These are phyloP conservation scores for Escallonia rubra DNA, from an alignment of 129 eudicot species.

Conservation along the genomic window DNA sequence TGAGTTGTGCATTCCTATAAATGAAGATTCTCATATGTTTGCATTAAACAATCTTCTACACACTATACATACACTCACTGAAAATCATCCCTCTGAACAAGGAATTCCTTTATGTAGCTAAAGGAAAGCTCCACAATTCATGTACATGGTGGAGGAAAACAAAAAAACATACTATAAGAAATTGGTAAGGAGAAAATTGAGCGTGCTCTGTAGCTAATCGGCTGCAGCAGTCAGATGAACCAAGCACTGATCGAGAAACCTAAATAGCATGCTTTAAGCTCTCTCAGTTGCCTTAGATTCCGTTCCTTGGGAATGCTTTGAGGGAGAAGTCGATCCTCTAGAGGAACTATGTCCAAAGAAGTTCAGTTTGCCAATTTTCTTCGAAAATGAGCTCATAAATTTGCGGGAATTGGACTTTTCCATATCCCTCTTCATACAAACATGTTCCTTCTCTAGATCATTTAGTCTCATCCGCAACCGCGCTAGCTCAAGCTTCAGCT, in stretches of 20 bases:
- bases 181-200: neutral
- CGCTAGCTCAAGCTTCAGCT: slow-evolving; percentile 88
- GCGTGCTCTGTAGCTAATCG: neutral
- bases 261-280: slow-evolving; percentile 25
- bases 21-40: slow-evolving; percentile 2
- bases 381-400: slow-evolving; percentile 78
- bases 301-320: slow-evolving; percentile 65
- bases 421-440: slow-evolving; percentile 87
- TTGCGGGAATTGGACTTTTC: slow-evolving; percentile 70
- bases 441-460: slow-evolving; percentile 96
- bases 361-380: slow-evolving; percentile 59
- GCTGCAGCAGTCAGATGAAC: neutral
- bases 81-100: neutral
- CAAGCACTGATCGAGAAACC: neutral
- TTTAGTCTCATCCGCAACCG: slow-evolving; percentile 85
- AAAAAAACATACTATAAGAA: slow-evolving; percentile 1
- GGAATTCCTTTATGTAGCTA: slow-evolving; percentile 8
- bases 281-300: slow-evolving; percentile 68
- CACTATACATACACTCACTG: neutral
- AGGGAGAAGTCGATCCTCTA: slow-evolving; percentile 78
- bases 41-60: neutral
- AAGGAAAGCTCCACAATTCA: slow-evolving; percentile 22
- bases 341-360: slow-evolving; percentile 70
- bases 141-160: slow-evolving; percentile 28
- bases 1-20: neutral